Evolutionary conservation across 805 yeast species (phyloP).

Genomic region (Candida ovalis): DNA sequence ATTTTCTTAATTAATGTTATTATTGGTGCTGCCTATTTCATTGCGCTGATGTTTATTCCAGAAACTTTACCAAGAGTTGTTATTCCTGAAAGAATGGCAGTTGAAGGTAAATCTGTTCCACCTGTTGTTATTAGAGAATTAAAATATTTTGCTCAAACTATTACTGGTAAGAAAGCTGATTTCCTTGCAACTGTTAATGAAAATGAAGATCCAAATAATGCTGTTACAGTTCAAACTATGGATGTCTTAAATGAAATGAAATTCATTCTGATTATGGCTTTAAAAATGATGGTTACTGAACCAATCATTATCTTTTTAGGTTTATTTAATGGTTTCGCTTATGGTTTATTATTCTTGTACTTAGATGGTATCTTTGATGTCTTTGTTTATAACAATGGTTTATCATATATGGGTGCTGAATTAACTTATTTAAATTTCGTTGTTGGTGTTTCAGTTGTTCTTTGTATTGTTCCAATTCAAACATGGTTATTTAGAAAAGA

Average conservation of each 20-base stretch:
- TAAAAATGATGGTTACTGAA: slow-evolving; percentile 33
- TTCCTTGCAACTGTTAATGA: slow-evolving; percentile 17
- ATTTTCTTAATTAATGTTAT: slow-evolving; percentile 32
- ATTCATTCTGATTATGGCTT: slow-evolving; percentile 30
- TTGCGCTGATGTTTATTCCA: slow-evolving; percentile 26
- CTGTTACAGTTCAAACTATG: slow-evolving; percentile 22
- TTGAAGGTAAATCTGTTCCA: slow-evolving; percentile 22
- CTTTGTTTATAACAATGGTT: slow-evolving; percentile 31
- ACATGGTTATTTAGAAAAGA: slow-evolving; percentile 29
- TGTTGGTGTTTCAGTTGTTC: slow-evolving; percentile 30
- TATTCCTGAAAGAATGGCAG: slow-evolving; percentile 28
- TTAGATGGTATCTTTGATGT: slow-evolving; percentile 35
- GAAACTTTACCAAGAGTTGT: slow-evolving; percentile 36
- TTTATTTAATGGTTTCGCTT: slow-evolving; percentile 34
- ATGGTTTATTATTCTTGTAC: slow-evolving; percentile 33
- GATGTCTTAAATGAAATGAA: slow-evolving; percentile 26
- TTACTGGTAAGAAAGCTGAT: slow-evolving; percentile 19
- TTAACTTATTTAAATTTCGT: slow-evolving; percentile 33
- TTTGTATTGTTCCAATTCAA: slow-evolving; percentile 30
- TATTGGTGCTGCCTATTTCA: slow-evolving; percentile 25
- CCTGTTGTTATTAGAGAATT: slow-evolving; percentile 26
- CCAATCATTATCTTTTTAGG: slow-evolving; percentile 33
- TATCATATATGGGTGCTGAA: slow-evolving; percentile 31
- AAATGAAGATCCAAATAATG: slow-evolving; percentile 13
- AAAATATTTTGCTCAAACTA: slow-evolving; percentile 13